A percentile compares a stretch with the other conserved stretches of the same genome.
Evolutionary conservation across 257 asterid genomes (phyloP).

Genomic region (Datura wrightii): DNA sequence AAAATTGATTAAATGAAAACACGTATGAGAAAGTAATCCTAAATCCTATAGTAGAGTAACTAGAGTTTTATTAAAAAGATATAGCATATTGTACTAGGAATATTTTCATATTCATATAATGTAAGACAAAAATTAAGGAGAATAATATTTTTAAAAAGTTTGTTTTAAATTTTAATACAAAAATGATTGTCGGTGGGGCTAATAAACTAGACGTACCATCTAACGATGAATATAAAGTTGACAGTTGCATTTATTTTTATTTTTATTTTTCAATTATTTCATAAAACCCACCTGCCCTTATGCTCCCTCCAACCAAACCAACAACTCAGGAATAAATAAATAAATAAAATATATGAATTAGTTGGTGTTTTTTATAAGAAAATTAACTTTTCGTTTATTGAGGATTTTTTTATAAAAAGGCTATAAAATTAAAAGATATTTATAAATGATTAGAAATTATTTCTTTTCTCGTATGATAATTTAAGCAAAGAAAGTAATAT

Average conservation of each 20-base stretch:
- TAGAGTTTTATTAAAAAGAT: not conserved
- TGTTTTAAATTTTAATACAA: not conserved
- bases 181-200: slow-evolving; percentile 1
- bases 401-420: no score
- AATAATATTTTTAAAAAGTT: not conserved
- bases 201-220: not conserved
- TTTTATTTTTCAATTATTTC: not conserved
- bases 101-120: not conserved
- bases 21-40: not conserved
- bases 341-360: not conserved
- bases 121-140: not conserved
- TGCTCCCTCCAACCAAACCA: not conserved
- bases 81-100: not conserved
- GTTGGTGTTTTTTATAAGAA: not conserved
- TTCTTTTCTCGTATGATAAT: no score
- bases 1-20: no score
- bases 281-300: not conserved
- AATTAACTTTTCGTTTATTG: not conserved
- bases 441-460: no score
- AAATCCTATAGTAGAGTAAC: not conserved
- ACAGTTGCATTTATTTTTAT: not conserved
- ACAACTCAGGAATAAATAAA: not conserved
- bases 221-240: not conserved
- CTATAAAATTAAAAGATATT: no score
- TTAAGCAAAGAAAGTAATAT: rapidly evolving